Conservation (phyloP, 352 stramenopile genomes). For the Pythium coloratum region DNA sequence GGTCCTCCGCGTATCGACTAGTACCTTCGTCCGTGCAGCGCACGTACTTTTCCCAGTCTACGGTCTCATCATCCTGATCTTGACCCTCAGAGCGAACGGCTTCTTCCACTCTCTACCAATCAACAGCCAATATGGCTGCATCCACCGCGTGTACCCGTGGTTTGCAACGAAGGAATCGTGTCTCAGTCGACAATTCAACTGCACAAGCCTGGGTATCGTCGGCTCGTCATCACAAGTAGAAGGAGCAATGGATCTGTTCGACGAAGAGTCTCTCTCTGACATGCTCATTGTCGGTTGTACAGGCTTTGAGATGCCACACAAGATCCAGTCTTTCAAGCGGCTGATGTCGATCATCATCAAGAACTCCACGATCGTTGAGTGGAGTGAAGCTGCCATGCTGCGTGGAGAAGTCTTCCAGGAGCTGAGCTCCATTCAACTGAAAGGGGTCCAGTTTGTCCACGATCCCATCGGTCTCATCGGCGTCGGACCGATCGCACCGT, state of each 20-base stretch:
- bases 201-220: neutral
- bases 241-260: neutral
- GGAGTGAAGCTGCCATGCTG: neutral
- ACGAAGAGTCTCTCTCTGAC: neutral
- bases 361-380: neutral
- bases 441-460: neutral
- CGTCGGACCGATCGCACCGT: neutral
- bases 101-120: too few species aligned
- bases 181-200: constrained; percentile 9
- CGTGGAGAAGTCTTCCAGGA: neutral
- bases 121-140: neutral
- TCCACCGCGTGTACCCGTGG: constrained; percentile 21
- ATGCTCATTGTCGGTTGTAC: constrained; percentile 2
- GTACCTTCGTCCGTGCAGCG: too few species aligned
- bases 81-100: too few species aligned
- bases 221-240: neutral
- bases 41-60: too few species aligned
- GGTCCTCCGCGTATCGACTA: too few species aligned
- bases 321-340: neutral
- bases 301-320: neutral
- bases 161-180: constrained; percentile 13
- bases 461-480: neutral
- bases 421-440: neutral
- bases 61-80: too few species aligned
- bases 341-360: neutral